Evolutionary conservation across 169 alveolate genomes (phyloP), one percentile per base, ranked within the genome.

Genomic region (Theileria annulata): DNA sequence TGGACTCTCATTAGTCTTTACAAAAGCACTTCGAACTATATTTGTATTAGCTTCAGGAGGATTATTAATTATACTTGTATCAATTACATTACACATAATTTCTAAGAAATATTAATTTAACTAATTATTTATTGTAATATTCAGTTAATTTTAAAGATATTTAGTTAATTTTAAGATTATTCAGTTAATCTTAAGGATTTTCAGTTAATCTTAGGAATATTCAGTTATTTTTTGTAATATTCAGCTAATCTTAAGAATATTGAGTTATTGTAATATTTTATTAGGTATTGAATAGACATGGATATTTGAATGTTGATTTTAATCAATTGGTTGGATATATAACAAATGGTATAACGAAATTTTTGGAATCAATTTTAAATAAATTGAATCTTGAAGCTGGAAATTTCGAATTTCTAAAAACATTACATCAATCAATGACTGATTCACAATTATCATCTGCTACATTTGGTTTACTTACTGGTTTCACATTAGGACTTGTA

Each of bases 1-100:
- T 10, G 88, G 88, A 0, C 21, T 54, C 47, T 42, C 78, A 28
- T 12, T 81, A 6, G 23, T 81, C 6, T 48, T 81, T 56, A 66
- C 72, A 4, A 62, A 64, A n/a, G 28, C 73, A 4, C 37, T 81
- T 60, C 25, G 88, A 49, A 42, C 71, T 2, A 0, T 75, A 23
- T 75, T 33, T 75, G 66, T 81, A 64, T 27, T 75, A 0, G 63
- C 75, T 10, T 37, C 79, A 30, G 84, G 88, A 37, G 83, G 84
- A 0, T 51, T 81, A 13, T 42, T 74, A 37, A 30, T 72, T 8
- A 49, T 77, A 5, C 17, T 75, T 74, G 88, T 81, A 74, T 31
- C 74, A 73, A 10, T 42, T 42, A 42, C 15, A 42, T 8, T 3
- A 42, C 13, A 10, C 47, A 35, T 4, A 35, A 35, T 35, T 35